Percentiles rank a stretch among this genome's conserved stretches.
Evolutionary conservation across 148 eudicot genomes (phyloP).

Genomic region (Persicaria tinctoria): DNA sequence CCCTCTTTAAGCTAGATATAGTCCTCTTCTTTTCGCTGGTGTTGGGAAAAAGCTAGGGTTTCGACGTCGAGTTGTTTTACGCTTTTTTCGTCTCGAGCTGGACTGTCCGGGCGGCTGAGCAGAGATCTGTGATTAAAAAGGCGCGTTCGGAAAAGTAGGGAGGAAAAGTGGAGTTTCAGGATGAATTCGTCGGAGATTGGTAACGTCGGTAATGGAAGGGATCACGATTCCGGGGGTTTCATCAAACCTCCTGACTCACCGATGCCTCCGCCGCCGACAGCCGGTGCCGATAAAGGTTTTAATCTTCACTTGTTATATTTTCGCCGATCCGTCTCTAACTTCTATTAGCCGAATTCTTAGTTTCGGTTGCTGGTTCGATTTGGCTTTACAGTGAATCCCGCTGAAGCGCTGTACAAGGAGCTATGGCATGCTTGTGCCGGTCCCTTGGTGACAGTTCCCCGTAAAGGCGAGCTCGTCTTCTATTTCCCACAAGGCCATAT

Average conservation of each 20-base stretch:
- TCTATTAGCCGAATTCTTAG: not conserved
- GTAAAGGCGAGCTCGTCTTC: slow-evolving; percentile 59
- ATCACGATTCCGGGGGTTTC: slow-evolving; percentile 16
- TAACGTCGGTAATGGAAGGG: slow-evolving; percentile 14
- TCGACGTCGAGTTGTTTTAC: not conserved
- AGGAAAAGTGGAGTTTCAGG: not conserved
- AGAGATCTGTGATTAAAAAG: slow-evolving; percentile 46
- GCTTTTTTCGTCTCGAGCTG: not conserved
- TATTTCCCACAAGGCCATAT: slow-evolving; percentile 99
- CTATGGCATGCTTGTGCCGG: slow-evolving; percentile 98
- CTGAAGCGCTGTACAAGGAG: slow-evolving; percentile 68
- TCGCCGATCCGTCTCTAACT: slow-evolving; percentile 9
- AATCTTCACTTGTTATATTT: not conserved
- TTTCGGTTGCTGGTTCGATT: slow-evolving; percentile 9
- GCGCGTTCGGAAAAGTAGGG: not conserved
- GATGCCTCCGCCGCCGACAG: not conserved
- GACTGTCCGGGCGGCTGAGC: slow-evolving; percentile 19
- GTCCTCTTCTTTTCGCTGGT: not conserved
- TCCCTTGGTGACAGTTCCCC: slow-evolving; percentile 89
- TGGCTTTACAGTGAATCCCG: slow-evolving; percentile 49
- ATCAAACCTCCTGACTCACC: slow-evolving; percentile 12
- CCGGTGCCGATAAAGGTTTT: slow-evolving; percentile 42
- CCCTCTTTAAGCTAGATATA: not conserved
- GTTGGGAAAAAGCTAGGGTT: not conserved
- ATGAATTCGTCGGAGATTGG: slow-evolving; percentile 55